Evolutionary conservation across 345 rosid genomes (phyloP), one percentile per base, ranked within the genome.

Genomic region (Aegle marmelos): DNA sequence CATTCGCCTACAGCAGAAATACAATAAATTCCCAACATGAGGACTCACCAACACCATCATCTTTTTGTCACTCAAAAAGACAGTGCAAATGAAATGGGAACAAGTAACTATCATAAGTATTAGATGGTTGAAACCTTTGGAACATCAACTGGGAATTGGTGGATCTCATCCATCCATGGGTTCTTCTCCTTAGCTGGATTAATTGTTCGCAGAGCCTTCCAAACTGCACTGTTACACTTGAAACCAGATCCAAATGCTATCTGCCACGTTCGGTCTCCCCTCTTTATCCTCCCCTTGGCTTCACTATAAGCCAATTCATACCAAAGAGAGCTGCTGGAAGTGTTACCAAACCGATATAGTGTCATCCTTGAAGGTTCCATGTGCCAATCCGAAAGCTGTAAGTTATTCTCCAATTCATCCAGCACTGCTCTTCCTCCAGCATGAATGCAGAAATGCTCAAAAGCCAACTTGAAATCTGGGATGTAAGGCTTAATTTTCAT

Each of bases 241-340:
- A 90, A 88, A 33, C 93, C 93, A 6, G 90, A 90, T 27, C 91
- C 88, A 74, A 90, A 90, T 25, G 90, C 93, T 72, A 90, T 90
- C 87, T 87, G 90, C 91, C 91, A 88, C 7, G 83, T 83, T 63
- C 91, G 84, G 60, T 87, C 89, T 56, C 93, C 89, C 16, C 57
- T 75, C 39, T 69, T 81, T 37, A 88, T 85, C 81, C 93, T 83
- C 14, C 93, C 90, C 81, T 84, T 84, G 9, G 93, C 93, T 75
- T 90, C 93, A 9, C 85, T 34, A 69, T 89, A 83, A 57, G 89
- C 82, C 80, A 87, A 1, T 77, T 88, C 92, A 24, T 89, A 87
- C 92, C 91, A 88, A 24, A 88, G 84, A 24, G 93, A 88, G 74
- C 91, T 88, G 80, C 93, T 88, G 0, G 93, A 88, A 21, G 90